Evolutionary conservation across 2,329 filamentous ascomycete species (phyloP).

Genomic region (Neurospora crassa): DNA sequence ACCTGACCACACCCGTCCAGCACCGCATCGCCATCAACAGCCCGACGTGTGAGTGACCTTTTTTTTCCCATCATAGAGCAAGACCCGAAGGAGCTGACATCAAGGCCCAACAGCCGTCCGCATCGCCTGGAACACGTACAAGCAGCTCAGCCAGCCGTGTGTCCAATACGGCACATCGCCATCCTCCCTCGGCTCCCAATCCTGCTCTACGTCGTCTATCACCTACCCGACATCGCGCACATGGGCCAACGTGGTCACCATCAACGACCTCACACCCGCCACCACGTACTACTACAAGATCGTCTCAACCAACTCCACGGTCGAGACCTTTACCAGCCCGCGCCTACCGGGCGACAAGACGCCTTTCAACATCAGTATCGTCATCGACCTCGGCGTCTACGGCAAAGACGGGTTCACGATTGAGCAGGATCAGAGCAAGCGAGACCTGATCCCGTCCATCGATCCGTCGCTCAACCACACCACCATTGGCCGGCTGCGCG

Average conservation of each 20-base stretch:
- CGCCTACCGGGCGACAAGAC: slow-evolving; percentile 43
- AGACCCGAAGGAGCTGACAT: not conserved
- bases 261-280: slow-evolving; percentile 36
- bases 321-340: slow-evolving; percentile 44
- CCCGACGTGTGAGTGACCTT: slow-evolving; percentile 29
- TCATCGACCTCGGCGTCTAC: slow-evolving; percentile 47
- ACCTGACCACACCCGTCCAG: slow-evolving; percentile 43
- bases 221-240: slow-evolving; percentile 47
- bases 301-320: slow-evolving; percentile 42
- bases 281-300: slow-evolving; percentile 54
- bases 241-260: slow-evolving; percentile 37
- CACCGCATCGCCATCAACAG: slow-evolving; percentile 43
- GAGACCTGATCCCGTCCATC: slow-evolving; percentile 37
- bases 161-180: slow-evolving; percentile 41
- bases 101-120: slow-evolving; percentile 31
- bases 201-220: slow-evolving; percentile 35
- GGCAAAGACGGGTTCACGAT: slow-evolving; percentile 43
- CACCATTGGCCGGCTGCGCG: slow-evolving; percentile 44
- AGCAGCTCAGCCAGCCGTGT: slow-evolving; percentile 33
- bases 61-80: not conserved
- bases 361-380: slow-evolving; percentile 40
- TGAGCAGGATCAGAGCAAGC: slow-evolving; percentile 31
- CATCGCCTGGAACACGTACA: slow-evolving; percentile 49
- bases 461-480: slow-evolving; percentile 46
- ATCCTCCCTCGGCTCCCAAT: slow-evolving; percentile 25